phyloP scores from a whole-genome alignment of 768 basidiomycete species.

The Mycena capillaripes region DNA sequence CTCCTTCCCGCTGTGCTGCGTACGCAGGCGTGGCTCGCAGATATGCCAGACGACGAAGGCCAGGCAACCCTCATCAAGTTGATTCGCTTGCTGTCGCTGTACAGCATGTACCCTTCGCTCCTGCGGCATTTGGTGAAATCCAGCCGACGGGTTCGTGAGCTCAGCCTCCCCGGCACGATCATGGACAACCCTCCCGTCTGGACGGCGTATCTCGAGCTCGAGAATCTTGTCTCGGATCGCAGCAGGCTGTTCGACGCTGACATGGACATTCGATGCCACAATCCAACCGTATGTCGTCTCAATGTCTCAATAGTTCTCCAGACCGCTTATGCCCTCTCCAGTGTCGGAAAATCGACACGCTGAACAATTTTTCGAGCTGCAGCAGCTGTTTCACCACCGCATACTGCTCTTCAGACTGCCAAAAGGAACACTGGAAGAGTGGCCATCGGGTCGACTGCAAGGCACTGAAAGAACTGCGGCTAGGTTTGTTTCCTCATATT shows the following conservation, averaged over 20 bases:
- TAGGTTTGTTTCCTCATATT: neutral
- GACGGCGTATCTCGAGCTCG: slow-evolving; percentile 26
- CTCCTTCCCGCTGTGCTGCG: slow-evolving; percentile 33
- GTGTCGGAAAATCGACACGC: slow-evolving; percentile 31
- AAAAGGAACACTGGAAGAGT: slow-evolving; percentile 33
- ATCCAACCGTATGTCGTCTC: slow-evolving; percentile 17
- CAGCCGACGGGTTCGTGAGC: slow-evolving; percentile 14
- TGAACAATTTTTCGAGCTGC: slow-evolving; percentile 30
- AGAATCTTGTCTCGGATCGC: slow-evolving; percentile 23
- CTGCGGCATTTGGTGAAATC: slow-evolving; percentile 19
- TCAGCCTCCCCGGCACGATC: slow-evolving; percentile 20
- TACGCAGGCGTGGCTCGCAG: slow-evolving; percentile 26
- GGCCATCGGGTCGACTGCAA: slow-evolving; percentile 30
- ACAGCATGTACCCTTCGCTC: slow-evolving; percentile 34
- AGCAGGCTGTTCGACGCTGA: slow-evolving; percentile 19
- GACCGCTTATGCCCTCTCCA: neutral
- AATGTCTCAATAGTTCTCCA: neutral
- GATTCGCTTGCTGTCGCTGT: slow-evolving; percentile 27
- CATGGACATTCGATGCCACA: slow-evolving; percentile 14
- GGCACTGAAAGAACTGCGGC: slow-evolving; percentile 20
- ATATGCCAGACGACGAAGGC: slow-evolving; percentile 27
- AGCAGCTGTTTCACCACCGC: slow-evolving; percentile 30
- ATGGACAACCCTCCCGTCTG: slow-evolving; percentile 19
- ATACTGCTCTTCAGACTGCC: slow-evolving; percentile 30
- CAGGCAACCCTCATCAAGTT: slow-evolving; percentile 8